Evolutionary conservation across 169 alveolate genomes (phyloP), one percentile per base, ranked within the genome.

Genomic region (Cryptosporidium meleagridis): DNA sequence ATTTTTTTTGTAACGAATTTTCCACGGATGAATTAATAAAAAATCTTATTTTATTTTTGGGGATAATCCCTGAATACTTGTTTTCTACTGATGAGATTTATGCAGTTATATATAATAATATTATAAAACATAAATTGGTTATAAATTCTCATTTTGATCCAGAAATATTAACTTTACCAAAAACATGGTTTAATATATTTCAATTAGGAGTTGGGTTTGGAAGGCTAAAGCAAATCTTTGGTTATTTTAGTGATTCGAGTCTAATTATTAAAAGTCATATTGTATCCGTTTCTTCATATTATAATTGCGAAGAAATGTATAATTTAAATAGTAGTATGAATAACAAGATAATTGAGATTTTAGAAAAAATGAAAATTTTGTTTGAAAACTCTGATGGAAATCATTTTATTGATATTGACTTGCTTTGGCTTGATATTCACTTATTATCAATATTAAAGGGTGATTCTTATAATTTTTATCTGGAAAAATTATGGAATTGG

Each of bases 171-270:
- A 31, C 58, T 26, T 6, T 2, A 75, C 18, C 75, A 10, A 62
- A 44, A 26, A 37, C 8, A 80, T 80, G 89, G 89, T 65, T 41
- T 62, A 31, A 61, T 35, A 18, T 65, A 26, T 23, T 80, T 44
- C 75, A 65, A 21, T 21, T 45, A n/a, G 89, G 89, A 39, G 44
- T 62, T 33, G 89, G 89, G 9, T 65, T 80, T 62, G 89, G 89
- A 1, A 80, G 89, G 23, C 52, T 80, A 1, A 80, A 80, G n/a
- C 31, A 80, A 62, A 62, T 80, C 16, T 35, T 80, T 80, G 41
- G 51, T 9, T 18, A 23, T 18, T 44, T 21, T 12, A 80, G 80
- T 7, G 33, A 35, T 16, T 2, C n/a, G 1, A 39, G 6, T 37
- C 18, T 29, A 4, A 61, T 59, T 26, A 26, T 65, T 51, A 45